A percentile compares a stretch with the other conserved stretches of the same genome.
Evolutionary conservation across 1,284 basidiomycete genomes (phyloP).

Genomic region (Cryptococcus sp.): DNA sequence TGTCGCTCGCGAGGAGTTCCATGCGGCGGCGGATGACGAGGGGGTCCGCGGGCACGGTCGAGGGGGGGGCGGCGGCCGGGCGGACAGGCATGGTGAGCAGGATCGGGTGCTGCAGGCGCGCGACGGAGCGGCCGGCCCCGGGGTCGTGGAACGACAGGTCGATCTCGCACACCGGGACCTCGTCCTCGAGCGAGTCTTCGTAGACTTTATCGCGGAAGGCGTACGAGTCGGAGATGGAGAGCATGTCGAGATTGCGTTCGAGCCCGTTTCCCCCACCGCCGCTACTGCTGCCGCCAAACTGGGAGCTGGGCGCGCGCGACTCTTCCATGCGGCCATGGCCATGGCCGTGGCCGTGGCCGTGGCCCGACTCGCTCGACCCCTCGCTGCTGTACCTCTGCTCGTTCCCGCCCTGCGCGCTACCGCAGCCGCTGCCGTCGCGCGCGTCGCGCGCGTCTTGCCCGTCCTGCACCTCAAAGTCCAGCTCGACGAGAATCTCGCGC

Average conservation of each 20-base stretch:
- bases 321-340: not conserved
- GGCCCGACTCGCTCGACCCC: slow-evolving; percentile 17
- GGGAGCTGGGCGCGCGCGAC: slow-evolving; percentile 12
- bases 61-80: slow-evolving; percentile 56
- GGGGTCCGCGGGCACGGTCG: slow-evolving; percentile 65
- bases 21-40: slow-evolving; percentile 85
- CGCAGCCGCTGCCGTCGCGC: not conserved
- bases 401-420: not conserved
- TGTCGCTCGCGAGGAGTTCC: slow-evolving; percentile 88
- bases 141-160: slow-evolving; percentile 92
- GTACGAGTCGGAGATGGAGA: slow-evolving; percentile 81
- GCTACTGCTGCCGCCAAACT: slow-evolving; percentile 2
- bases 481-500: slow-evolving; percentile 89
- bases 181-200: slow-evolving; percentile 82
- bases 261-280: slow-evolving; percentile 32
- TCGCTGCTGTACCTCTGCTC: slow-evolving; percentile 14
- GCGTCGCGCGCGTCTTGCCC: no score
- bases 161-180: slow-evolving; percentile 85
- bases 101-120: slow-evolving; percentile 79
- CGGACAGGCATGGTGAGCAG: slow-evolving; percentile 82
- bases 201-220: slow-evolving; percentile 89
- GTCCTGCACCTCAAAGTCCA: slow-evolving; percentile 64
- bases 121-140: slow-evolving; percentile 69
- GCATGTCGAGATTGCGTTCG: slow-evolving; percentile 83
- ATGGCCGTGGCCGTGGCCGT: not conserved